phyloP scores from a whole-genome alignment of 2,329 filamentous ascomycete species.

The Penicillium sp. region DNA sequence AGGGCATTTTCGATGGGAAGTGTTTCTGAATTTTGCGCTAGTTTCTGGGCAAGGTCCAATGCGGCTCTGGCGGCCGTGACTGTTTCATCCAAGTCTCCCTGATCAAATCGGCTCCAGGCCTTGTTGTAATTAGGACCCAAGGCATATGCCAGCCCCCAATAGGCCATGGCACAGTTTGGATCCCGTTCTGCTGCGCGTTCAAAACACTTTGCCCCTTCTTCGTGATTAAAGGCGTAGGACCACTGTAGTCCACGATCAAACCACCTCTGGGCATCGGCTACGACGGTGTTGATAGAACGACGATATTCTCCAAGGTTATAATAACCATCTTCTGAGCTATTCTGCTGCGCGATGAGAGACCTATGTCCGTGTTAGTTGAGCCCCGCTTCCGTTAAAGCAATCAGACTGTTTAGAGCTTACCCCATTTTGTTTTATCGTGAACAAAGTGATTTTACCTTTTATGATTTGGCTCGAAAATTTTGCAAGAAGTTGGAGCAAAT shows the following conservation, averaged over 20 bases:
- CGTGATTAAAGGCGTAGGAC: conserved; percentile 39
- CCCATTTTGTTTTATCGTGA: no score
- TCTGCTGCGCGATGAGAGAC: no score
- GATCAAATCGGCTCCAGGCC: conserved; percentile 68
- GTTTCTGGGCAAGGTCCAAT: conserved; percentile 37
- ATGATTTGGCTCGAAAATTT: no score
- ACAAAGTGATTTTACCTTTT: no score
- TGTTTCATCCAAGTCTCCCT: conserved; percentile 45
- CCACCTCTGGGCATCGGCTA: conserved; percentile 32
- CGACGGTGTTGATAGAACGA: conserved; percentile 33
- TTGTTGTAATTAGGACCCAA: conserved; percentile 76
- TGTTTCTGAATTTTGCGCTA: conserved; percentile 47
- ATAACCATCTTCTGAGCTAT: conserved; percentile 17
- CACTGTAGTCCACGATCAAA: conserved; percentile 37
- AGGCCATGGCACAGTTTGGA: conserved; percentile 34
- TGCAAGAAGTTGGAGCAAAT: no score
- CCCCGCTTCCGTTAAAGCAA: no score
- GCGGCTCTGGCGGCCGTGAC: no score
- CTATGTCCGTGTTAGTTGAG: no score
- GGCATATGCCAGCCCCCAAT: conserved; percentile 54
- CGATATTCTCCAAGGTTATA: conserved; percentile 35
- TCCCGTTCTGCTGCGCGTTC: conserved; percentile 28
- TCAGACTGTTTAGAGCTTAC: no score
- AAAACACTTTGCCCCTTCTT: conserved; percentile 34
- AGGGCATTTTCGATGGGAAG: conserved; percentile 54